These are phyloP conservation scores for Penicillium sp. DNA, from an alignment of 2,329 filamentous ascomycete species.

Conservation along the genomic window DNA sequence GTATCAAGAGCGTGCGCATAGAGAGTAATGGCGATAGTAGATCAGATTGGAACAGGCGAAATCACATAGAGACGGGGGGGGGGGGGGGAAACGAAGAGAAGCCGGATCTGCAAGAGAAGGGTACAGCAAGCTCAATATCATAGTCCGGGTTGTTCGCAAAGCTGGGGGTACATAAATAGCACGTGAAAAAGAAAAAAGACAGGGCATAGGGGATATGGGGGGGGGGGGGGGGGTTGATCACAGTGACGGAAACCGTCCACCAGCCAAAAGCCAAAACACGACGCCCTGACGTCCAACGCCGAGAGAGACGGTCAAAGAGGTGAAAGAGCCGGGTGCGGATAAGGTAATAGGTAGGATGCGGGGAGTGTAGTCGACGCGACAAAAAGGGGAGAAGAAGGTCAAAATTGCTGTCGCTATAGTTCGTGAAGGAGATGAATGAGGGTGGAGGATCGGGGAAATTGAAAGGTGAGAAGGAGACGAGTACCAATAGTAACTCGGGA, in stretches of 20 bases:
- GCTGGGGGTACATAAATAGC: conserved; percentile 5
- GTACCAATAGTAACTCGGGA: conserved; percentile 5
- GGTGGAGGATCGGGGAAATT: conserved; percentile 1
- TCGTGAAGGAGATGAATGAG: conserved; percentile 20
- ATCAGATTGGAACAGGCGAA: conserved; percentile 4
- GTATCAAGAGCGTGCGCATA: conserved; percentile 6
- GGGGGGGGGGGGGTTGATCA: no score
- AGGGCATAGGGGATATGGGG: conserved; percentile 31
- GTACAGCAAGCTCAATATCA: conserved; percentile 20
- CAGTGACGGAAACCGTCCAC: conserved; percentile 24
- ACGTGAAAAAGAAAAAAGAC: conserved; percentile 12
- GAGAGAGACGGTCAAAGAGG: conserved; percentile 36
- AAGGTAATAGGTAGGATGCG: conserved; percentile 9
- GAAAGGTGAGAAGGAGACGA: conserved; percentile 1
- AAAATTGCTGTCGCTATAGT: conserved; percentile 16
- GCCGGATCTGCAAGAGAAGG: conserved; percentile 12
- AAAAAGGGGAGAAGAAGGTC: conserved; percentile 15
- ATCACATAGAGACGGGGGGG: neutral
- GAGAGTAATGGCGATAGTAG: conserved; percentile 1
- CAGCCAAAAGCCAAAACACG: conserved; percentile 34
- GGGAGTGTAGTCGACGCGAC: conserved; percentile 5
- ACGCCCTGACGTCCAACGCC: conserved; percentile 44
- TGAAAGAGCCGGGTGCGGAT: conserved; percentile 26
- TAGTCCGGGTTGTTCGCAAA: conserved; percentile 12
- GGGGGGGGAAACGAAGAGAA: conserved; percentile 1